Conservation (phyloP, 1,139 yeast species). For the Diutina mesorugosa region DNA sequence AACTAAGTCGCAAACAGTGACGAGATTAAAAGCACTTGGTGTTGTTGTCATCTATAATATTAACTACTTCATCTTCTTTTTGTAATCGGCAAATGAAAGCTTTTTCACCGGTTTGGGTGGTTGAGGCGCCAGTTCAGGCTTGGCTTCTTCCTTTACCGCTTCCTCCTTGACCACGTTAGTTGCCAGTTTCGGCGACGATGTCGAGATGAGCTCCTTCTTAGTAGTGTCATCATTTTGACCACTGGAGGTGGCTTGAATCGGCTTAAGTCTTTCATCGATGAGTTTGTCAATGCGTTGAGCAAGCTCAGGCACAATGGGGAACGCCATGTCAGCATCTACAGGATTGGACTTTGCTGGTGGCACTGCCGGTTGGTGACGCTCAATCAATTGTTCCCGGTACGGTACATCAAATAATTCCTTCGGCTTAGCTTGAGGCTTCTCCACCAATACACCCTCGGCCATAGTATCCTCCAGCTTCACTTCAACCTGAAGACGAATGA, state of each 20-base stretch:
- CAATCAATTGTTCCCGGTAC: slow-evolving; percentile 4
- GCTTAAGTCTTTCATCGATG: background rate
- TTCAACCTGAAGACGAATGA: slow-evolving; percentile 7
- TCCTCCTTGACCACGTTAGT: background rate
- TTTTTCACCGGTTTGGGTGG: slow-evolving; percentile 38
- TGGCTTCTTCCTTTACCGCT: background rate
- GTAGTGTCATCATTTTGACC: background rate
- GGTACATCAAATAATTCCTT: background rate
- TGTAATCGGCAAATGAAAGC: slow-evolving; percentile 74
- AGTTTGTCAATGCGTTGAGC: background rate
- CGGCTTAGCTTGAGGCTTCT: background rate
- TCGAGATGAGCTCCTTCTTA: background rate
- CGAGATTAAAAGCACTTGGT: no score
- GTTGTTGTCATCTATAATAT: background rate
- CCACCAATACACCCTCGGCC: slow-evolving; percentile 7
- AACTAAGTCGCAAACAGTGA: no score
- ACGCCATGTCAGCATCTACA: background rate
- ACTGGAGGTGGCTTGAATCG: background rate
- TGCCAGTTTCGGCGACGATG: background rate
- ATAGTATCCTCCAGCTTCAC: slow-evolving; percentile 11
- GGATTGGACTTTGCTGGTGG: background rate
- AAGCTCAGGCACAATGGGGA: background rate
- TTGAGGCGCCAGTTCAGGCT: background rate
- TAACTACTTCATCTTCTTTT: slow-evolving; percentile 43
- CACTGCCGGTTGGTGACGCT: background rate